Evolutionary conservation across 2,329 filamentous ascomycete species (phyloP), one percentile per base, ranked within the genome.

Genomic region (Hypoxylon sp.): DNA sequence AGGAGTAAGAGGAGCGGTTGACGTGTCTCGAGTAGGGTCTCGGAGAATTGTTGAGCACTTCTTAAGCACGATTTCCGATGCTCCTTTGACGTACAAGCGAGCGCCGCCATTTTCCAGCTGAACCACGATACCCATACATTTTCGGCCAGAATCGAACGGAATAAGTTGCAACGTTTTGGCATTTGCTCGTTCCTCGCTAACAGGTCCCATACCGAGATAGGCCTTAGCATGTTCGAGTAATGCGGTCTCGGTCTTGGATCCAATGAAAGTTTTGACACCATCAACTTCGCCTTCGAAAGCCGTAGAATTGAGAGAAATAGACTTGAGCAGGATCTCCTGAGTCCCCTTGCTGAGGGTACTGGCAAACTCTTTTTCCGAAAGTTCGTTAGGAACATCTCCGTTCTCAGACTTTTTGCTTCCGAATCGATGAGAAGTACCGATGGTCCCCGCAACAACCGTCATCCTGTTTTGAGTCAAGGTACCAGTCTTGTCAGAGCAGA

Each of bases 241-340:
- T 2, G 91, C 91, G 3, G 91, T 91, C 76, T 93, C 91, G 0
- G 91, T 93, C 82, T 93, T 93, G 74, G 90, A 93, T 49, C 91
- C 91, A 71, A 93, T 90, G 65, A 91, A 93, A 1, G 87, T 87
- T 70, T 84, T 83, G 56, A 84, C 79, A 13, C 91, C 90, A 34
- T 92, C 87, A n/a, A 89, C 86, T 19, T 92, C 89, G 48, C 90
- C 90, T 76, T 93, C 91, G 66, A 93, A 93, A 0, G 91, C 91
- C 0, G 91, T 94, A 0, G 91, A 93, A 78, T 91, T 91, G 67
- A 90, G 80, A 13, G 86, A 81, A 69, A 90, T 88, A 2, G 89
- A 90, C 74, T 89, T 84, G 57, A 87, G 76, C 10, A 90, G 78
- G 32, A 90, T 71, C 2, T 86, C 83, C 75, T 84, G 86, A 48